Percentiles rank a stretch among this genome's conserved stretches.
These are phyloP conservation scores for Shiraia sp. DNA, from an alignment of 2,329 filamentous ascomycete genomes.

Conservation along the genomic window DNA sequence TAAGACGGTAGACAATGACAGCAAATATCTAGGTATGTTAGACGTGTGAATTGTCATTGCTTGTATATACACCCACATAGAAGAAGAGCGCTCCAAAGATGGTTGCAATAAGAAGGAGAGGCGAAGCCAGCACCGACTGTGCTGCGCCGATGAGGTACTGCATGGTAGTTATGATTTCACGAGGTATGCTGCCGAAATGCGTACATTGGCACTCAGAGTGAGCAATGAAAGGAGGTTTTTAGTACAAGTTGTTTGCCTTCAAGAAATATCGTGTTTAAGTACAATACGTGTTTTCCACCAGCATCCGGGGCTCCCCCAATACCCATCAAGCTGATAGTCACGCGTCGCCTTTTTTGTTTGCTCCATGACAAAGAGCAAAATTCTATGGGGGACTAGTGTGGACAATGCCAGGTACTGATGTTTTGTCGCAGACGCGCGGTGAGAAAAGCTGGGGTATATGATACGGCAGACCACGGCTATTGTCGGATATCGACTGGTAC, in stretches of 20 bases:
- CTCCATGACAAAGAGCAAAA: conserved; percentile 5
- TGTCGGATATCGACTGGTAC: conserved; percentile 19
- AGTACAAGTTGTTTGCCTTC: not conserved
- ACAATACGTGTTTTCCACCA: conserved; percentile 17
- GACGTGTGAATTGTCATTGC: conserved; percentile 1
- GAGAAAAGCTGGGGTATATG: conserved; percentile 24
- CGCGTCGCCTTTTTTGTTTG: not conserved
- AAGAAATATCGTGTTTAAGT: conserved; percentile 16
- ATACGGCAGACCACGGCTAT: conserved; percentile 26
- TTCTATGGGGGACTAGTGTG: conserved; percentile 2
- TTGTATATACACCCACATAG: conserved; percentile 23
- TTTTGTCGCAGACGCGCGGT: conserved; percentile 3
- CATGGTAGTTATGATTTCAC: conserved; percentile 15
- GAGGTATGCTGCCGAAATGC: not conserved
- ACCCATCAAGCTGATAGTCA: conserved; percentile 14
- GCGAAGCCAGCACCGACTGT: conserved; percentile 25
- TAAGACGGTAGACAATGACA: conserved; percentile 45
- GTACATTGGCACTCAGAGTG: conserved; percentile 8
- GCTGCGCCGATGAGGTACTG: conserved; percentile 19
- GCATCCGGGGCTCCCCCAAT: conserved; percentile 36
- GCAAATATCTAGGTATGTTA: conserved; percentile 23
- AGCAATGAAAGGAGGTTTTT: not conserved
- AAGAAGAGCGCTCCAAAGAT: conserved; percentile 26
- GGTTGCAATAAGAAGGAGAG: conserved; percentile 28
- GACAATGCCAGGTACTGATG: conserved; percentile 15